Base-by-base conservation (phyloP, 2,329 filamentous ascomycete genomes). In the Aspergillus novofumigatus region DNA sequence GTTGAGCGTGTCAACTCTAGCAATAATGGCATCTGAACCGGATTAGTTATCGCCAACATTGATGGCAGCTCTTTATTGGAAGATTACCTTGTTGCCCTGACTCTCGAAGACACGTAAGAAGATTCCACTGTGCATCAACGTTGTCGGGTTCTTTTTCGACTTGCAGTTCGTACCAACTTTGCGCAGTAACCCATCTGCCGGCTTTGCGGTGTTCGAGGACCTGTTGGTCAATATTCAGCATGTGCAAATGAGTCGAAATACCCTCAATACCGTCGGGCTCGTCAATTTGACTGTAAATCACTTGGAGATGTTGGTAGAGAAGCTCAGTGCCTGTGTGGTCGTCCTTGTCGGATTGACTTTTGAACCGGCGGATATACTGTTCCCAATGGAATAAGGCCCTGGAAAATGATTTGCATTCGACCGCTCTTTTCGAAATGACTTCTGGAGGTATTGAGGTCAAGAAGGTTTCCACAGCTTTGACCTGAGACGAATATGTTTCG, bases 251-350 rank as follows among this genome's bases (percentile, higher is more conserved):
- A 21, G 91, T 86, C 1, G 93, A 96, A 59, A 99, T 93, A 2
- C 94, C 94, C 70, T 97, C 92, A 35, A 99, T 87, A 1, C 93
- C 92, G 72, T 99, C 94, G 0, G 94, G 95, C 66, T 99, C 94
- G 68, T 99, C 94, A 59, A 99, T 97, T 65, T 97, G 90, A 1
- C 91, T 91, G 73, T 99, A 99, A 20, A 99, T 96, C 53, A 93
- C 87, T 69, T 97, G 93, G 25, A 99, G 78, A 59, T 87, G 85
- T 63, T 91, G 85, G 58, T 95, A 83, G 3, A 94, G 80, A 25
- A 85, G 81, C 53, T 88, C 81, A 49, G 80, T 70, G 50, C 79
- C 81, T n/a, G 83, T 77, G 11, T 69, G 62, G 23, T 85, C 82
- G 2, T 80, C 78, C 1, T 80, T 78, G 26, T 77, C 73, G 26